phyloP scores from a whole-genome alignment of 805 yeast species.

The Torulaspora delbrueckii region DNA sequence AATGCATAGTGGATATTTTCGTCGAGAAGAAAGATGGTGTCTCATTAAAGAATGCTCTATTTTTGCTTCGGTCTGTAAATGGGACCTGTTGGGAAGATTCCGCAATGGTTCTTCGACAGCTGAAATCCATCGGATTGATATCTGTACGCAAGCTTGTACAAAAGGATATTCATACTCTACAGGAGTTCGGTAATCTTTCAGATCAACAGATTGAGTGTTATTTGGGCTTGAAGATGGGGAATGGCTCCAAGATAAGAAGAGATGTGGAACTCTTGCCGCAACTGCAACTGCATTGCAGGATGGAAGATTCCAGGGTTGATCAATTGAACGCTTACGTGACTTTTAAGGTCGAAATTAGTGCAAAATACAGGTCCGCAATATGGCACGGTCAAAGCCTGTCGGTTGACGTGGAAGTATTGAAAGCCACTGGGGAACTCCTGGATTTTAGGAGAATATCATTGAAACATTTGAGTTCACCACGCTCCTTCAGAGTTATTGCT shows the following conservation, averaged over 20 bases:
- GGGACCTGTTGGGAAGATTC: constrained; percentile 51
- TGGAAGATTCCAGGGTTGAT: constrained; percentile 12
- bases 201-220: constrained; percentile 39
- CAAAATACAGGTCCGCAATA: constrained; percentile 14
- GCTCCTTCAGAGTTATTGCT: constrained; percentile 29
- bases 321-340: constrained; percentile 9
- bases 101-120: constrained; percentile 42
- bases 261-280: constrained; percentile 38
- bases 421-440: constrained; percentile 36
- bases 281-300: constrained; percentile 25
- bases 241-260: constrained; percentile 37
- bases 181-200: constrained; percentile 31
- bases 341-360: constrained; percentile 25
- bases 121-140: constrained; percentile 44
- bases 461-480: constrained; percentile 24
- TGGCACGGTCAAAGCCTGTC: constrained; percentile 38
- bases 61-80: constrained; percentile 38
- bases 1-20: constrained; percentile 44
- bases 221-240: constrained; percentile 40
- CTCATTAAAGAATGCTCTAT: constrained; percentile 39
- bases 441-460: constrained; percentile 43
- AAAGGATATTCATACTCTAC: constrained; percentile 35
- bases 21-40: constrained; percentile 39
- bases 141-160: constrained; percentile 38
- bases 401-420: constrained; percentile 31